Percentiles rank a stretch among this genome's conserved stretches.
phyloP scores from a whole-genome alignment of 1,284 basidiomycete species.

The Trichosporon faecale region DNA sequence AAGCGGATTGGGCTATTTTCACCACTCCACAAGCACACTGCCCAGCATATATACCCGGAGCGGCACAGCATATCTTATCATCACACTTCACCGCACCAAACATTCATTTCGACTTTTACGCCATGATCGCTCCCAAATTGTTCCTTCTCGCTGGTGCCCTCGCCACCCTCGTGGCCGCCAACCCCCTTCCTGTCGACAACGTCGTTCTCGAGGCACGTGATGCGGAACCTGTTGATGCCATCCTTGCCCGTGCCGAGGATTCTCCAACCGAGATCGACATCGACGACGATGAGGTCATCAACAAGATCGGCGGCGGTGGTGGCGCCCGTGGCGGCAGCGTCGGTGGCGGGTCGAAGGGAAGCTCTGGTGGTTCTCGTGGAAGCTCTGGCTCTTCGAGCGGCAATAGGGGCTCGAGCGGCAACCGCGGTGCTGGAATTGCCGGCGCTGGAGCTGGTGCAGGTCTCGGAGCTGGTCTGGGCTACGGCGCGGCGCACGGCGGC shows the following conservation, averaged over 20 bases:
- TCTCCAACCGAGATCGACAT: not conserved
- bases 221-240: not conserved
- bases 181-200: not conserved
- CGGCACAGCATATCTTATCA: not conserved
- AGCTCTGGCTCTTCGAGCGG: not conserved
- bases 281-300: not conserved
- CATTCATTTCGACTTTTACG: not conserved
- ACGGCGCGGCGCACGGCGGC: not conserved
- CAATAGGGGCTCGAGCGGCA: not conserved
- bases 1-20: not conserved
- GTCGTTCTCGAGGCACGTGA: not conserved
- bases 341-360: not conserved
- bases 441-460: not conserved
- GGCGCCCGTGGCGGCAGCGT: not conserved
- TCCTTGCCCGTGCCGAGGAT: not conserved
- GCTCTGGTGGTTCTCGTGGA: not conserved
- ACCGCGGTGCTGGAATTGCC: not conserved
- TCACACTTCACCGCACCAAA: not conserved
- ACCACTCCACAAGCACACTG: not conserved
- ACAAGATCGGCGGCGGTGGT: not conserved
- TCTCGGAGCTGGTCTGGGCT: not conserved
- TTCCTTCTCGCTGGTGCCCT: not conserved
- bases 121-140: not conserved
- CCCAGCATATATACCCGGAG: not conserved
- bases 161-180: not conserved